phyloP scores from a whole-genome alignment of 192 early-diverging fungal species.

The Geranomyces michiganensis region DNA sequence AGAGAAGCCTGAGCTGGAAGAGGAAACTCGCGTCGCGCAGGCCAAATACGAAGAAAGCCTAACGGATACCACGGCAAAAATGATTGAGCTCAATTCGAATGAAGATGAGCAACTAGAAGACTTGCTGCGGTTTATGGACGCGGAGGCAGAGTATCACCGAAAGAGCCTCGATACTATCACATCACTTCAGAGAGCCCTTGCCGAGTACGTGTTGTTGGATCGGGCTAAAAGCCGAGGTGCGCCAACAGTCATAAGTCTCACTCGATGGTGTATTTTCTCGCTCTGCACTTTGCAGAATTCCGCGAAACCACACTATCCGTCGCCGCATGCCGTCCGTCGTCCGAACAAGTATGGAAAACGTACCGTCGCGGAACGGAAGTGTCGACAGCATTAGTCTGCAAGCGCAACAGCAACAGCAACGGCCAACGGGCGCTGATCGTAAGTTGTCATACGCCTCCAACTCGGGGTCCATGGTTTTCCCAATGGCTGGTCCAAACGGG shows the following conservation, averaged over 20 bases:
- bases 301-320: conserved; percentile 5
- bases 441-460: conserved; percentile 35
- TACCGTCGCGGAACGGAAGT: conserved; percentile 11
- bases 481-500: conserved; percentile 31
- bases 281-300: conserved; percentile 6
- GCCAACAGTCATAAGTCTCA: too few relatives aligned
- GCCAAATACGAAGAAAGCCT: conserved; percentile 92
- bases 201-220: conserved; percentile 31
- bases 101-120: conserved; percentile 63
- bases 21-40: conserved; percentile 87
- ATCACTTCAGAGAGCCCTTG: conserved; percentile 33
- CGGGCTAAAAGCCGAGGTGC: too few relatives aligned
- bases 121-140: conserved; percentile 55
- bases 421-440: conserved; percentile 8
- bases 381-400: conserved; percentile 9
- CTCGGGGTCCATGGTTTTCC: conserved; percentile 36
- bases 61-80: conserved; percentile 72
- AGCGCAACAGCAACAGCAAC: background rate
- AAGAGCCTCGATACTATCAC: conserved; percentile 28
- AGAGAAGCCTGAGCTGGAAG: conserved; percentile 86
- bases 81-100: conserved; percentile 80
- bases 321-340: background rate
- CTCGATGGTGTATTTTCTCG: too few relatives aligned
- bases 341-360: conserved; percentile 1
- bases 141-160: conserved; percentile 43